Base-by-base conservation (phyloP, 257 asterid species). In the Penstemon eatonii region DNA sequence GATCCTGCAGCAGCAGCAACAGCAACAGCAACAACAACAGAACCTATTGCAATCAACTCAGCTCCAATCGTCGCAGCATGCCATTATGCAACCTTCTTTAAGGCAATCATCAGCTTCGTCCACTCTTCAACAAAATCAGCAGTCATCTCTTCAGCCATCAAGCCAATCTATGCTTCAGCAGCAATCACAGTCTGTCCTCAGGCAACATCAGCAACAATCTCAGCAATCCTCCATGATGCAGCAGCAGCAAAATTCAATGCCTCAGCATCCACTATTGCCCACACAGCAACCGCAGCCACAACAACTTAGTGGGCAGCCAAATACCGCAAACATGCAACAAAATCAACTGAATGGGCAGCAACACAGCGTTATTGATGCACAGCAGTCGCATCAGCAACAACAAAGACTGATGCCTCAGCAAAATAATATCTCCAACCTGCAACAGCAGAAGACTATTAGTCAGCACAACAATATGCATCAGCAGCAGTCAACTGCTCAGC, bases 331-430 rank as follows among this genome's bases (percentile, higher is more conserved):
- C 85, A 82, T 90, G 79, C 95, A 87, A 75, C 95, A 86, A 76
- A 90, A 81, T 73, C 95, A 86, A 84, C 74, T 86, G 79, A 81
- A 85, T 70, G 83, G 87, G 68, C 98, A 92, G 68, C 93, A 83
- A 66, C 87, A 83, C 67, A 63, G 70, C 65, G 83, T 87, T 68
- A 82, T 87, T 59, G 99, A 93, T 75, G 66, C 84, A 67, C 96
- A 81, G 69, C 79, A 80, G 54, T 86, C 80, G 70, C 91, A 84
- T 63, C 95, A 77, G 44, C 85, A 79, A 40, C 80, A 81, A n/a
- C 97, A 88, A 75, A 85, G 96, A 86, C 75, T 94, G 81, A 82
- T 87, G 52, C 76, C 82, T 46, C 97, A 94, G 85, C 97, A 85
- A 83, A 86, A 71, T 73, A 87, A 75, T 73, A 79, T 82, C 60